phyloP scores from a whole-genome alignment of 2,329 filamentous ascomycete genomes.

The Botrytis porri region DNA sequence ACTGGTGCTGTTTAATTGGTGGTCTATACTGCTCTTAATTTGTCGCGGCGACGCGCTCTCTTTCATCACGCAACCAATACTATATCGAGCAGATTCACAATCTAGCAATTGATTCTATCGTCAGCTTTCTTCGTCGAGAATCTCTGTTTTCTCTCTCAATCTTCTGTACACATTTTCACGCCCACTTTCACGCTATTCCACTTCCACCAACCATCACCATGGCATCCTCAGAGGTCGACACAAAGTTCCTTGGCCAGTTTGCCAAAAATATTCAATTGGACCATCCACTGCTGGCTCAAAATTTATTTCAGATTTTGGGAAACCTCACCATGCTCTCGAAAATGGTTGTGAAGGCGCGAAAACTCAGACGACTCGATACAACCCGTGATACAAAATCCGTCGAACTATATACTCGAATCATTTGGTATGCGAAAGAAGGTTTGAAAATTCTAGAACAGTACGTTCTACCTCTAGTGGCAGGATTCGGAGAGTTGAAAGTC shows the following conservation, averaged over 20 bases:
- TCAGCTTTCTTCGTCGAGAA: background rate
- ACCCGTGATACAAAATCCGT: slow-evolving; percentile 76
- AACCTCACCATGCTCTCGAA: slow-evolving; percentile 84
- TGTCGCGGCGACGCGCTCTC: background rate
- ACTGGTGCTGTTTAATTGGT: background rate
- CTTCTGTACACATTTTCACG: too few relatives aligned
- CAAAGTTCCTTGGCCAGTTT: slow-evolving; percentile 90
- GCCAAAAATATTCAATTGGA: slow-evolving; percentile 75
- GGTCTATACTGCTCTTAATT: background rate
- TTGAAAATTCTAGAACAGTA: slow-evolving; percentile 83
- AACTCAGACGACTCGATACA: slow-evolving; percentile 76
- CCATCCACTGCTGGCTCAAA: slow-evolving; percentile 75
- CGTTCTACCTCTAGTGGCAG: slow-evolving; percentile 78
- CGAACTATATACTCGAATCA: slow-evolving; percentile 83
- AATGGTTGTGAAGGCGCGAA: slow-evolving; percentile 78
- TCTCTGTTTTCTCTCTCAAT: background rate
- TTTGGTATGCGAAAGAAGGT: slow-evolving; percentile 93
- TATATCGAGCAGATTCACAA: background rate
- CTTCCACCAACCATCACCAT: slow-evolving; percentile 49
- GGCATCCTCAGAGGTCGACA: slow-evolving; percentile 96
- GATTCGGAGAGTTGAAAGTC: slow-evolving; percentile 80
- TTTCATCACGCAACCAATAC: background rate
- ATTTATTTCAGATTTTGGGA: slow-evolving; percentile 87
- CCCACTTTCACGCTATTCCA: background rate
- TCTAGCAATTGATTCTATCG: background rate